These are phyloP conservation scores for Cucurbita maxima DNA, from an alignment of 306 rosid species.

Conservation along the genomic window DNA sequence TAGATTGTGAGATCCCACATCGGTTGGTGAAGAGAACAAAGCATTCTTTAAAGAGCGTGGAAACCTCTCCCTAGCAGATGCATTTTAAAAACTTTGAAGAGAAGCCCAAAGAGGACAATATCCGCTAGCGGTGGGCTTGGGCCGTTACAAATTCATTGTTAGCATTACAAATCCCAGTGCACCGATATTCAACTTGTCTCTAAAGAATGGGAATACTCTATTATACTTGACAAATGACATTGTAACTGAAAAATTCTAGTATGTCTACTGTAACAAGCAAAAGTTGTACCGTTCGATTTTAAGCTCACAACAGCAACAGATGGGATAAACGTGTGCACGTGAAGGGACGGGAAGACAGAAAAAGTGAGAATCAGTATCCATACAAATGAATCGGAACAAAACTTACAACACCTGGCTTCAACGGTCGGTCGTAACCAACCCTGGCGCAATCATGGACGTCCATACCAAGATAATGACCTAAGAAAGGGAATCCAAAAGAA, in stretches of 20 bases:
- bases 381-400: constrained; percentile 14
- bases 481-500: neutral
- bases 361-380: neutral
- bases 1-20: no score
- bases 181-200: neutral
- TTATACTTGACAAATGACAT: neutral
- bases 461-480: constrained; percentile 95
- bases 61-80: no score
- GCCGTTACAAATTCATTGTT: neutral
- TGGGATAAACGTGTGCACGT: neutral
- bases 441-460: constrained; percentile 79
- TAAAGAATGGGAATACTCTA: neutral
- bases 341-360: neutral
- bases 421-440: constrained; percentile 41
- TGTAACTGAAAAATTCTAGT: neutral
- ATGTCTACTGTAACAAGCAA: neutral
- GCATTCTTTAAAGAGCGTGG: no score
- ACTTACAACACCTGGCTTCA: constrained; percentile 97
- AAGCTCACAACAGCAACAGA: neutral
- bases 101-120: no score
- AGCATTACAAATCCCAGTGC: neutral
- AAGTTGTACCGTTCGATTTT: neutral
- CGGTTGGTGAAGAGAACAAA: no score
- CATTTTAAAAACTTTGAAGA: no score
- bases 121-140: no score